Conservation (phyloP, 164 flowering plant genomes). For the Stephania cephalantha region DNA sequence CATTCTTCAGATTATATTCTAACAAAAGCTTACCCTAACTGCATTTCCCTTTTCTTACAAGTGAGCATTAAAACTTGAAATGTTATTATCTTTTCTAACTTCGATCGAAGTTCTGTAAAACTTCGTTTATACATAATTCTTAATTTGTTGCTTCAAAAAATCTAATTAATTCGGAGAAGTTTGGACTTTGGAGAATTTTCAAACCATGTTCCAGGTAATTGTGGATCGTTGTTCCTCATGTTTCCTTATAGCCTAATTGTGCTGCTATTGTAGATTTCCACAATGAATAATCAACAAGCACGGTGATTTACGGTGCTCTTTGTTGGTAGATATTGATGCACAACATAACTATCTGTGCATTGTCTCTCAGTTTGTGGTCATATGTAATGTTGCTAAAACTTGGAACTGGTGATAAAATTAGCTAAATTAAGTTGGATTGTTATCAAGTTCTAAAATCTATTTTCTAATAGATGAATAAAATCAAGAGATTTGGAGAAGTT, state of each 20-base stretch:
- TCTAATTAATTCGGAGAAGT: no score
- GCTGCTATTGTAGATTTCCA: neutral
- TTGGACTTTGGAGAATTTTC: no score
- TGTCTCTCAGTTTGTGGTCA: neutral
- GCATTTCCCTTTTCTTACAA: no score
- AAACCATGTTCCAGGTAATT: no score
- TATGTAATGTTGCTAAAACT: neutral
- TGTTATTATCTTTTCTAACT: no score
- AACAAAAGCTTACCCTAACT: no score
- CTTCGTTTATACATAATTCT: no score
- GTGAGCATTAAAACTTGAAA: no score
- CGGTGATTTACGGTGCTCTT: neutral
- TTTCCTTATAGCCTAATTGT: neutral
- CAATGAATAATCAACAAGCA: neutral
- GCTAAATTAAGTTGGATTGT: neutral
- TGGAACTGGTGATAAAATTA: neutral
- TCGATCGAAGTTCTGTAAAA: no score
- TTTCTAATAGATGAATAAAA: neutral
- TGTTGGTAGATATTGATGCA: neutral
- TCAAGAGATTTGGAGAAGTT: neutral
- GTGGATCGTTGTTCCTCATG: neutral
- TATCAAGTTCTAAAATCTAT: no score
- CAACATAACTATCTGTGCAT: neutral
- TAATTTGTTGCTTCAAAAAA: no score
- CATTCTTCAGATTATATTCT: no score